A percentile compares a stretch with the other conserved stretches of the same genome.
phyloP scores from a whole-genome alignment of 2,329 filamentous ascomycete species.

The Neospermospora avenae region DNA sequence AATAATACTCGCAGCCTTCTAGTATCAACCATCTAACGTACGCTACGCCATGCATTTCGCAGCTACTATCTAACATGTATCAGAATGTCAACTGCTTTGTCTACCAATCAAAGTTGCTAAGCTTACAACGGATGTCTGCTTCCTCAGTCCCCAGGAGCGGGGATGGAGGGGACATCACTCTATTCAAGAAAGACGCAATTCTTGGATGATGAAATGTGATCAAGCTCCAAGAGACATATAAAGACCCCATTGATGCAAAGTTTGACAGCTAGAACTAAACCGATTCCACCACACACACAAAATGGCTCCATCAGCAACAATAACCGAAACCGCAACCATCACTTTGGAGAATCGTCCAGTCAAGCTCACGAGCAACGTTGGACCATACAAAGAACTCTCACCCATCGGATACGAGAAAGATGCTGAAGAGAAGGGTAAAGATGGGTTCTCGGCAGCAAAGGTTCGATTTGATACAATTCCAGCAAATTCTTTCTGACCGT shows the following conservation, averaged over 20 bases:
- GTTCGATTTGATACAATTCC: slow-evolving; percentile 15
- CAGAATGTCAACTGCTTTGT: background rate
- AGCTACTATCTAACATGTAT: background rate
- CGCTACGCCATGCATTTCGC: background rate
- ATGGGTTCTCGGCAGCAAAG: slow-evolving; percentile 29
- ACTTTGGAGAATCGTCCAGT: slow-evolving; percentile 20
- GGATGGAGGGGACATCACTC: slow-evolving; percentile 7
- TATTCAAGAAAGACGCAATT: background rate
- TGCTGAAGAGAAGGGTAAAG: slow-evolving; percentile 31
- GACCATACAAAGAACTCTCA: slow-evolving; percentile 33
- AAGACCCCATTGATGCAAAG: background rate
- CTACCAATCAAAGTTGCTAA: slow-evolving; percentile 6
- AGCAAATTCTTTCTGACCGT: background rate
- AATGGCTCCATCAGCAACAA: slow-evolving; percentile 33
- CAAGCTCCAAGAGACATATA: background rate
- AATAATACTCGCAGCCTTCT: slow-evolving; percentile 9
- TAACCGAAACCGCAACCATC: slow-evolving; percentile 30
- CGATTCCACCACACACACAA: slow-evolving; percentile 7
- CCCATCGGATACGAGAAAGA: slow-evolving; percentile 32
- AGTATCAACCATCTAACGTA: background rate
- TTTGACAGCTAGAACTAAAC: background rate
- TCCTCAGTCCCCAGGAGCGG: slow-evolving; percentile 9
- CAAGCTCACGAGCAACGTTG: slow-evolving; percentile 26
- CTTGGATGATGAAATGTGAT: slow-evolving; percentile 4
- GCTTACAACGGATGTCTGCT: slow-evolving; percentile 2